Evolutionary conservation across 164 flowering plant genomes (phyloP), one percentile per base, ranked within the genome.

Genomic region (Kingdonia uniflora): DNA sequence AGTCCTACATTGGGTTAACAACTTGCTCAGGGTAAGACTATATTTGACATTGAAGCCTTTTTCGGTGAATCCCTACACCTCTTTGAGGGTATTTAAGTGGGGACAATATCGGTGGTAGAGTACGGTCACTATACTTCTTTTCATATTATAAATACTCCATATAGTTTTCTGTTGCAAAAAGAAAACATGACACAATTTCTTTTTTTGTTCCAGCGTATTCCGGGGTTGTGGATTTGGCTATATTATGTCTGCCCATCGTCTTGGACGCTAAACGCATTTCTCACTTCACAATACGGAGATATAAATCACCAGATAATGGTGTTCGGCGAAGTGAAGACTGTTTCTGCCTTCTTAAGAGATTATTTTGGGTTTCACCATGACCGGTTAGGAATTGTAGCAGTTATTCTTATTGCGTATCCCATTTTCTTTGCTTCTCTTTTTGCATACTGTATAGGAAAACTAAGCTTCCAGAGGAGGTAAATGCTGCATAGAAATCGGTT

Each of bases 141-240:
- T n/a, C n/a, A n/a, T n/a, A n/a, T n/a, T n/a, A n/a, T n/a, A n/a
- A n/a, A n/a, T n/a, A n/a, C n/a, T n/a, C n/a, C n/a, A n/a, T n/a
- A n/a, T n/a, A n/a, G n/a, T n/a, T n/a, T n/a, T n/a, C n/a, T n/a
- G n/a, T n/a, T n/a, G n/a, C n/a, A n/a, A n/a, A n/a, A n/a, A n/a
- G n/a, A n/a, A n/a, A n/a, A n/a, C n/a, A n/a, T n/a, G n/a, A n/a
- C n/a, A n/a, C n/a, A n/a, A n/a, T n/a, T n/a, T n/a, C n/a, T n/a
- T n/a, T n/a, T n/a, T n/a, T 35, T 20, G 14, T 39, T 69, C 64
- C 80, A 82, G 85, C 21, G 63, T 50, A 52, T 82, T 40, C 85
- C 81, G 4, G 63, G 44, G 44, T 81, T 84, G 87, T 77, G 87
- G 87, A 49, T 50, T 23, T 81, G 87, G 87, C 40, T 51, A 6